Base-by-base conservation (phyloP, 2,329 filamentous ascomycete genomes). In the Calonectria multiphialidica region DNA sequence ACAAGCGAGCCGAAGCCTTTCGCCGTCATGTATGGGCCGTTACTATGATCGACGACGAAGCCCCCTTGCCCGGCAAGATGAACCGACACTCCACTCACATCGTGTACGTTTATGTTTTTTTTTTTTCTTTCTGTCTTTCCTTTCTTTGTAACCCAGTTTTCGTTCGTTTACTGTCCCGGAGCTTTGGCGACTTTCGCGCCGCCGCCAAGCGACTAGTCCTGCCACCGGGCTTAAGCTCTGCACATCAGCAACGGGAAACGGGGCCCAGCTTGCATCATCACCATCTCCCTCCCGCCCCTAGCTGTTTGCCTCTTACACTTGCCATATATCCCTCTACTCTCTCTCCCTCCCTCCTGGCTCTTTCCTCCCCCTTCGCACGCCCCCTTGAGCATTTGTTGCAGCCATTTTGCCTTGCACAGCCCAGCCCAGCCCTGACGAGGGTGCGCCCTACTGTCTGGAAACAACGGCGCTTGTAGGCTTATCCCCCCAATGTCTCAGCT, bases 31-130 rank as follows among this genome's bases (percentile, higher is more conserved):
- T 78, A 10, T 80, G 78, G 78, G 74, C 75, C 10, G 74, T 75
- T 18, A 80, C 78, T 40, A 80, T 80, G 78, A 77, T 79, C 44
- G 78, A 80, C 53, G 78, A 80, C 33, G 74, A 79, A 59, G 33
- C 35, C 47, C 76, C 76, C 42, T 69, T 70, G 71, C 65, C 71
- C 21, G 74, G 68, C 33, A 77, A 50, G 53, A 28, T 44, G 44
- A 72, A 70, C 53, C 70, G 76, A 30, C 75, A 74, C 68, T 79
- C 76, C 64, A 75, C 71, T 28, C 74, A 75, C 57, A 28, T 74
- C 74, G 70, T 62, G 78, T 80, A 71, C 72, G 78, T 79, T 57
- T 57, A 44, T 63, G 50, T 28, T 45, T 53, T 66, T 68, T 57
- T 30, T 16, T 57, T 50, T 23, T 45, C 47, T 63, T n/a, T 57